Evolutionary conservation across 2,329 filamentous ascomycete species (phyloP).

Genomic region (Zymoseptoria ardabiliae): DNA sequence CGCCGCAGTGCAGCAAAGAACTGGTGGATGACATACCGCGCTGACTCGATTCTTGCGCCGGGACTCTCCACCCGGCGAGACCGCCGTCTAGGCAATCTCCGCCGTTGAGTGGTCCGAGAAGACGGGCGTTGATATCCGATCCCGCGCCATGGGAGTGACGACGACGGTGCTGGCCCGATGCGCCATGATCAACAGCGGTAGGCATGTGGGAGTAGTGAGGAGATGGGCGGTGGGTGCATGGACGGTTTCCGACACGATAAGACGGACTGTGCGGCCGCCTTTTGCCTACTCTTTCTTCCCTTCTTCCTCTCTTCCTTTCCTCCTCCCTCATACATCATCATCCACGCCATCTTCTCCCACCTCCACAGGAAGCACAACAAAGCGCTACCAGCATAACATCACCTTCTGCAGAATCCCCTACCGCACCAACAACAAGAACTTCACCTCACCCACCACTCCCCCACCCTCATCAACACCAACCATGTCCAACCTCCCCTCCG

Average conservation of each 20-base stretch:
- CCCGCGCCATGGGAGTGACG: background rate
- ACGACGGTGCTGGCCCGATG: background rate
- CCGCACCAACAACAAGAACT: background rate
- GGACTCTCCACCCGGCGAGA: too few species aligned
- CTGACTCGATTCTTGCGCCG: too few species aligned
- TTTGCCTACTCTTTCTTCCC: background rate
- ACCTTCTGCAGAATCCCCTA: background rate
- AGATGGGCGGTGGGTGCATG: too few species aligned
- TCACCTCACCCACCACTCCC: background rate
- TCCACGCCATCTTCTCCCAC: background rate
- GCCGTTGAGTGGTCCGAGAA: background rate
- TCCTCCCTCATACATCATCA: background rate
- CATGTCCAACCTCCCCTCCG: slow-evolving; percentile 60
- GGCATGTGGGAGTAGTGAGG: background rate
- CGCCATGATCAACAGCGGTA: background rate
- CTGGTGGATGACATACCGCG: too few species aligned
- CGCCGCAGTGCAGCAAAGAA: too few species aligned
- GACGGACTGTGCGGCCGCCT: background rate
- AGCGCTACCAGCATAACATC: background rate
- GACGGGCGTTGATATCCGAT: background rate
- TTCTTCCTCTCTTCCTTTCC: background rate
- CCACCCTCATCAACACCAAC: slow-evolving; percentile 1
- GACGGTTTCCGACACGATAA: background rate
- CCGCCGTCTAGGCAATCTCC: too few species aligned
- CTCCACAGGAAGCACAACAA: background rate